phyloP scores from a whole-genome alignment of 2,329 filamentous ascomycete species.

The Fusarium guadeloupense region DNA sequence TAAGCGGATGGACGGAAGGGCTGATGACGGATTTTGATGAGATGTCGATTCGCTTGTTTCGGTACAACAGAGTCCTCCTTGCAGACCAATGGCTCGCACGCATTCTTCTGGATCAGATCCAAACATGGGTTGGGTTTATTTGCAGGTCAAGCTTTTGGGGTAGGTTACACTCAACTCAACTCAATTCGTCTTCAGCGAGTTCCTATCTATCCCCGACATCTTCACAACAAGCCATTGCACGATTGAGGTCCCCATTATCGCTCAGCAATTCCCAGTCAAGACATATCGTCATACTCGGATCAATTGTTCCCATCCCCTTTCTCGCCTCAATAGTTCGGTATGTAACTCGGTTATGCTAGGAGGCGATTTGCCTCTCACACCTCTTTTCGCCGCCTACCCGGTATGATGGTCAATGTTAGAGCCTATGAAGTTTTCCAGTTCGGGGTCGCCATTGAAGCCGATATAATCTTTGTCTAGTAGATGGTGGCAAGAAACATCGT shows the following conservation, averaged over 20 bases:
- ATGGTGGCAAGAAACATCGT: slow-evolving; percentile 3
- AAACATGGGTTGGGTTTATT: slow-evolving; percentile 16
- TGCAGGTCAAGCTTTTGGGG: slow-evolving; percentile 22
- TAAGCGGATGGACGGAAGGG: slow-evolving; percentile 41
- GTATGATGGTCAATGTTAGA: slow-evolving; percentile 7
- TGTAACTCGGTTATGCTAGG: neutral
- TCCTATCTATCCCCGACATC: slow-evolving; percentile 19
- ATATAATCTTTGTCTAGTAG: slow-evolving; percentile 2
- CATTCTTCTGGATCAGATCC: slow-evolving; percentile 16
- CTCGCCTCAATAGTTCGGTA: slow-evolving; percentile 8
- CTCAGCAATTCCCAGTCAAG: slow-evolving; percentile 15
- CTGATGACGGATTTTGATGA: slow-evolving; percentile 37
- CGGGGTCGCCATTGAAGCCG: neutral
- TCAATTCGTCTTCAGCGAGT: slow-evolving; percentile 18
- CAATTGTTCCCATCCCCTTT: neutral
- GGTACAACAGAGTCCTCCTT: slow-evolving; percentile 31
- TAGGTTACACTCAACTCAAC: slow-evolving; percentile 35
- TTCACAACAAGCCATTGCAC: slow-evolving; percentile 4
- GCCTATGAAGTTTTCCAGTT: slow-evolving; percentile 13
- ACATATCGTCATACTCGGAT: slow-evolving; percentile 20
- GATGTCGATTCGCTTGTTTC: slow-evolving; percentile 34
- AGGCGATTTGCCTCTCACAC: neutral
- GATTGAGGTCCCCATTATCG: slow-evolving; percentile 23
- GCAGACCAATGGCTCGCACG: slow-evolving; percentile 8
- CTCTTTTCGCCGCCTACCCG: slow-evolving; percentile 8